Evolutionary conservation across 2,329 filamentous ascomycete species (phyloP).

Genomic region (Aspergillus amoenus): DNA sequence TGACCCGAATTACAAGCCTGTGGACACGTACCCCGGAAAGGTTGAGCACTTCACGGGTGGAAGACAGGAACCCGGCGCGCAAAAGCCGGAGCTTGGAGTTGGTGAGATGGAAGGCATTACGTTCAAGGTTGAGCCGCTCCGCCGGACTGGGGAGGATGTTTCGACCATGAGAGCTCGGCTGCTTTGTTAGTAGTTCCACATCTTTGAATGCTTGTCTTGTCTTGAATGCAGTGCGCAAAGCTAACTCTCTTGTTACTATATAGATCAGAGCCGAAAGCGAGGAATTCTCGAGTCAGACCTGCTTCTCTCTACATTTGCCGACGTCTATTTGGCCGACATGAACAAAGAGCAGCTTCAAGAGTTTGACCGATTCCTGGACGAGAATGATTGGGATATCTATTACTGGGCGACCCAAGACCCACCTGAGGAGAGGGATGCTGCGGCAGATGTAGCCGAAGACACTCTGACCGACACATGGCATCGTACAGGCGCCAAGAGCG

Average conservation of each 20-base stretch:
- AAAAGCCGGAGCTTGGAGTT: slow-evolving; percentile 69
- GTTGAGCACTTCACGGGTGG: slow-evolving; percentile 66
- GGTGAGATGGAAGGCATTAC: slow-evolving; percentile 83
- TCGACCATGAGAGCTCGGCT: slow-evolving; percentile 86
- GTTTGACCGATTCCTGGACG: slow-evolving; percentile 92
- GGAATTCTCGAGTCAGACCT: slow-evolving; percentile 95
- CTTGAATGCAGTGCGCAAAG: neutral
- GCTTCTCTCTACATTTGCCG: slow-evolving; percentile 91
- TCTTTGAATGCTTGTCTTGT: neutral
- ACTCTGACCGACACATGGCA: slow-evolving; percentile 49
- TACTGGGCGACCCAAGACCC: slow-evolving; percentile 96
- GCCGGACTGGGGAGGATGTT: slow-evolving; percentile 77
- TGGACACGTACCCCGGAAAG: slow-evolving; percentile 61
- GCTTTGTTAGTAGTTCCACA: slow-evolving; percentile 51
- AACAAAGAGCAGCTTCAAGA: slow-evolving; percentile 69
- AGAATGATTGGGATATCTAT: slow-evolving; percentile 99
- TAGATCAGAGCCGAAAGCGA: slow-evolving; percentile 95
- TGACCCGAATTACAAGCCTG: slow-evolving; percentile 57
- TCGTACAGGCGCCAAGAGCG: slow-evolving; percentile 55
- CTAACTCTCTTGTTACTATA: neutral
- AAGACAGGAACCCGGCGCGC: slow-evolving; percentile 54
- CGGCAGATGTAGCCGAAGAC: slow-evolving; percentile 38
- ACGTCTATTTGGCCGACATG: slow-evolving; percentile 74
- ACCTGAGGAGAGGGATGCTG: slow-evolving; percentile 46
- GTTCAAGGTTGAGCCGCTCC: slow-evolving; percentile 88